Conservation (phyloP, 495 filamentous ascomycete species). For the Aspergillus bertholletiae region DNA sequence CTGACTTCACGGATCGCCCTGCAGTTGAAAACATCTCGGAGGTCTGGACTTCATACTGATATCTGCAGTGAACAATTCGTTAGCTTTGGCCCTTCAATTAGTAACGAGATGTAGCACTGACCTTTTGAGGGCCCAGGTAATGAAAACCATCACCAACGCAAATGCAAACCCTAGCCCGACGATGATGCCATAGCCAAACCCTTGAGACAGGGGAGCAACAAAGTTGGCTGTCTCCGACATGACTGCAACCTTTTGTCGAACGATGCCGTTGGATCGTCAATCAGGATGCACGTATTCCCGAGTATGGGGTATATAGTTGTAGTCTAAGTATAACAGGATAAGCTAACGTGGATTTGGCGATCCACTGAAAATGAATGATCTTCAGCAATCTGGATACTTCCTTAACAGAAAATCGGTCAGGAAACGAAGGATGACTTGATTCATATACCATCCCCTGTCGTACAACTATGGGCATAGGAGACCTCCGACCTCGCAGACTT, state of each 20-base stretch:
- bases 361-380: background rate
- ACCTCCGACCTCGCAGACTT: conserved; percentile 30
- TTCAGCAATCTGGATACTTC: background rate
- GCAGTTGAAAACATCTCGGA: conserved; percentile 98
- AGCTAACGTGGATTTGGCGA: background rate
- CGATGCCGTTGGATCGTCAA: background rate
- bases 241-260: background rate
- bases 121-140: conserved; percentile 75
- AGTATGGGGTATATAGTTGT: background rate
- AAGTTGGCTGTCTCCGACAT: conserved; percentile 23
- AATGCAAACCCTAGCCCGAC: conserved; percentile 73
- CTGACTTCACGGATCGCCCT: conserved; percentile 89
- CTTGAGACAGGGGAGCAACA: conserved; percentile 59
- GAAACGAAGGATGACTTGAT: background rate
- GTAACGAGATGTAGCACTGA: conserved; percentile 13
- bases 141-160: conserved; percentile 76
- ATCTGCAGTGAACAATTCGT: conserved; percentile 40
- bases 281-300: background rate
- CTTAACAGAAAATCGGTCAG: background rate
- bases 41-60: conserved; percentile 92
- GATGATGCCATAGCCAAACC: conserved; percentile 81
- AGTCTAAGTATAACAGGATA: background rate
- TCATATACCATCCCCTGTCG: conserved; percentile 1
- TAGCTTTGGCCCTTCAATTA: background rate
- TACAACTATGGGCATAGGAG: background rate